phyloP scores from a whole-genome alignment of 495 filamentous ascomycete genomes.

The Daldinia caldariorum region DNA sequence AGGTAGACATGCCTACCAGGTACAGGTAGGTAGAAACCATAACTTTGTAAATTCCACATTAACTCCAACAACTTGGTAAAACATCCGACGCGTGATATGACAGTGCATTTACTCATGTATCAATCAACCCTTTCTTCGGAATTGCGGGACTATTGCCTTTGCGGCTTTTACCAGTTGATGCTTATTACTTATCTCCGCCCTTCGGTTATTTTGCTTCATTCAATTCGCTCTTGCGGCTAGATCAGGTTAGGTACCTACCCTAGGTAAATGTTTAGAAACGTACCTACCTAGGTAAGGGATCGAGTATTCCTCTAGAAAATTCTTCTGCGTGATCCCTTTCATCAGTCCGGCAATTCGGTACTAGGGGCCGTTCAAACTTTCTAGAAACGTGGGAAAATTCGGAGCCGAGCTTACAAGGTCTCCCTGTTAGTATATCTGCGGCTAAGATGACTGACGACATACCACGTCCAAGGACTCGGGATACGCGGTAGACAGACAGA shows the following conservation, averaged over 20 bases:
- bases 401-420: conserved; percentile 10
- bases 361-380: not conserved
- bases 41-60: too few species aligned
- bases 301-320: not conserved
- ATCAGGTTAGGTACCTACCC: too few species aligned
- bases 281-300: conserved; percentile 12
- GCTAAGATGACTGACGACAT: conserved; percentile 8
- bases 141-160: not conserved
- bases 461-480: conserved; percentile 32
- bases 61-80: not conserved
- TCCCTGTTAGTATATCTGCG: conserved; percentile 4
- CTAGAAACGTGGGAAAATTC: conserved; percentile 4
- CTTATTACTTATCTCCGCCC: not conserved
- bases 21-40: too few species aligned
- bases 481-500: not conserved
- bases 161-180: too few species aligned
- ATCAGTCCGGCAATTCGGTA: conserved; percentile 23
- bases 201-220: not conserved
- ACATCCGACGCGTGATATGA: not conserved
- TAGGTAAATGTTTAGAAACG: not conserved
- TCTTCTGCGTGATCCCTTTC: conserved; percentile 16
- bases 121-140: not conserved
- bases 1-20: too few species aligned
- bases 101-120: not conserved
- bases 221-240: not conserved